Conservation (phyloP, 805 yeast genomes). For the Wickerhamiella azyma region DNA sequence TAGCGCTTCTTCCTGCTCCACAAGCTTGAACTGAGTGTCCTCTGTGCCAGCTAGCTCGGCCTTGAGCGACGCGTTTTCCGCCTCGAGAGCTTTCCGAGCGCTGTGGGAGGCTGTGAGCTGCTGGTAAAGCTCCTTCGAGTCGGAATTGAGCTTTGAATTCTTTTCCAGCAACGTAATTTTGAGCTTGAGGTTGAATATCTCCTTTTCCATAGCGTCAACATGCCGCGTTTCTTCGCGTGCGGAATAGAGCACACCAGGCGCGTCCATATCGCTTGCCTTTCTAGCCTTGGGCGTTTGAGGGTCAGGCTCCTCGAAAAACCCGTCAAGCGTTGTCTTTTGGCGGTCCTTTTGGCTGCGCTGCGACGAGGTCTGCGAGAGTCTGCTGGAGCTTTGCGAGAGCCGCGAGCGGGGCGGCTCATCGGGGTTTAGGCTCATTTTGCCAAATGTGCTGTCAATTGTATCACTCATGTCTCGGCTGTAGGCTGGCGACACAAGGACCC, state of each 20-base stretch:
- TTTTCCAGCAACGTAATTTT: conserved; percentile 13
- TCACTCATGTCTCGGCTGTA: no score
- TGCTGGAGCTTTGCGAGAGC: conserved; percentile 2
- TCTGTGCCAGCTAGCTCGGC: conserved; percentile 1
- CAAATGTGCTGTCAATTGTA: conserved; percentile 11
- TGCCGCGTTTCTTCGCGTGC: conserved; percentile 10
- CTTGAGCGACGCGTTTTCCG: conserved; percentile 5
- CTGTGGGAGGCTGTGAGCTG: conserved; percentile 6
- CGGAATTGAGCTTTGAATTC: conserved; percentile 6
- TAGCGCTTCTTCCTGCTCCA: conserved; percentile 9
- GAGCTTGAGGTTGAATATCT: conserved; percentile 17
- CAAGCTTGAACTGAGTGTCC: conserved; percentile 6
- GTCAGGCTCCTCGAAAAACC: neutral
- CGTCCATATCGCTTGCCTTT: neutral
- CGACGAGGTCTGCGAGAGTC: conserved; percentile 3
- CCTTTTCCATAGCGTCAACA: conserved; percentile 14
- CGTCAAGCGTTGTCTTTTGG: neutral
- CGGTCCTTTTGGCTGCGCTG: neutral
- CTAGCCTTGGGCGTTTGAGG: neutral
- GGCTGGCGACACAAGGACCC: neutral
- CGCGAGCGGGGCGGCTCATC: conserved; percentile 4
- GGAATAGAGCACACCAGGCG: conserved; percentile 21
- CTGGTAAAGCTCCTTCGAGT: conserved; percentile 7
- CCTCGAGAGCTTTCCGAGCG: conserved; percentile 3
- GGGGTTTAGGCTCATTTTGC: conserved; percentile 6